Evolutionary conservation across 441 rosid genomes (phyloP), one percentile per base, ranked within the genome.

Genomic region (Eruca vesicaria): DNA sequence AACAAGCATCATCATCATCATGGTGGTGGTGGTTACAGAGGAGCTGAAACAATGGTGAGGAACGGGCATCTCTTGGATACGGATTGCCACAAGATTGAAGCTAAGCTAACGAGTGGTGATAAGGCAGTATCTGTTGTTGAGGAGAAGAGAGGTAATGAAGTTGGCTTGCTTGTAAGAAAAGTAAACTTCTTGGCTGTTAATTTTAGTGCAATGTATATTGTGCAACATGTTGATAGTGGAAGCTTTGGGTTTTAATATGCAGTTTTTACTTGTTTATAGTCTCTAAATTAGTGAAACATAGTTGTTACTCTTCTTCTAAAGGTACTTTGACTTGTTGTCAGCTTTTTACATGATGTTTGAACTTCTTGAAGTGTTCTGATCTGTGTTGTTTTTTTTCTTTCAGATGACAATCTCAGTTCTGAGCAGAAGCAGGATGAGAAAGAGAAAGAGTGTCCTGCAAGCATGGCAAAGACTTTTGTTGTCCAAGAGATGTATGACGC

Each of bases 401-500:
- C 32, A 73, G 85, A 53, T 64, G 68, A 68, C 79, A 83, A 82
- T 73, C 68, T 76, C 12, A 52, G 59, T 58, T 53, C 83, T 16
- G 35, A 52, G 62, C 76, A 72, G 69, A 31, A 45, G 53, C 79
- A 66, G 60, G 85, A 83, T 61, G 78, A 82, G 79, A 82, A 69
- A 45, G 88, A 75, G 75, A 84, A 75, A 84, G 85, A 77, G 81
- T 86, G 76, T 79, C 74, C 74, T 9, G 56, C 68, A 59, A 53
- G 66, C n/a, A 78, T 59, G 79, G 87, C 90, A 21, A 89, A 82
- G 81, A 81, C 89, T 66, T 89, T 90, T 86, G 78, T 76, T 26
- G 90, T 82, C 14, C 52, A 81, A 21, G 98, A 94, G 88, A 82
- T 80, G 63, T 59, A 82, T 77, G 97, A 90, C 52, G 96, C 93